Evolutionary conservation across 257 asterid species (phyloP), one percentile per base, ranked within the genome.

Genomic region (Plantago elongata): DNA sequence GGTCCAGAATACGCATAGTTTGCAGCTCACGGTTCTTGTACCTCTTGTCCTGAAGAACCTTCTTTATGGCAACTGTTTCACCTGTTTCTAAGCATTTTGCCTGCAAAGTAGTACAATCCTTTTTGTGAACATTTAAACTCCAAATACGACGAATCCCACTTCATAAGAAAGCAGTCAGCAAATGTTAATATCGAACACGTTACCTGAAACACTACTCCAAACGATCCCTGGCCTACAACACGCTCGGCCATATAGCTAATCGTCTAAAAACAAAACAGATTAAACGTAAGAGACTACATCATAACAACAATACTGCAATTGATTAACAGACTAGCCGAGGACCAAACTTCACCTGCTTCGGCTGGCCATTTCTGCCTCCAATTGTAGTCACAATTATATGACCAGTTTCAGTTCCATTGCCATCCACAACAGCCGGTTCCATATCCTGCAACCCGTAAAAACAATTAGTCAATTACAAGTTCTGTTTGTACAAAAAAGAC

Each of bases 1-100:
- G 88, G 52, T 74, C 81, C 54, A 90, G 89, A 15, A 86, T 62
- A 43, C 83, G 84, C 87, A 87, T 84, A 30, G 88, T 80, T 76
- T 83, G 94, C 17, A 83, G 86, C 63, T 90, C 98, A 59, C 98
- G 68, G 74, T 90, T 90, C 87, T 90, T 90, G 74, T 90, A 90
- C 80, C 98, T 85, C 78, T 83, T 77, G 73, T 90, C 98, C 55
- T 90, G 98, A 43, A 90, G 85, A 70, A 90, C 98, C 58, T 52
- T 52, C 22, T 52, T 52, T 4, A 52, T 52, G 5, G 58, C 58
- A 22, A 52, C 58, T n/a, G 76, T 90, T 90, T 88, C 95, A 13
- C 87, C 85, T 7, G 88, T 72, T 72, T 90, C 98, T 29, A 90
- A 68, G 77, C 98, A 87, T 72, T 83, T 90, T 0, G 96, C 98